Conservation (phyloP, 352 stramenopile genomes). For the Phytophthora parvispora region DNA sequence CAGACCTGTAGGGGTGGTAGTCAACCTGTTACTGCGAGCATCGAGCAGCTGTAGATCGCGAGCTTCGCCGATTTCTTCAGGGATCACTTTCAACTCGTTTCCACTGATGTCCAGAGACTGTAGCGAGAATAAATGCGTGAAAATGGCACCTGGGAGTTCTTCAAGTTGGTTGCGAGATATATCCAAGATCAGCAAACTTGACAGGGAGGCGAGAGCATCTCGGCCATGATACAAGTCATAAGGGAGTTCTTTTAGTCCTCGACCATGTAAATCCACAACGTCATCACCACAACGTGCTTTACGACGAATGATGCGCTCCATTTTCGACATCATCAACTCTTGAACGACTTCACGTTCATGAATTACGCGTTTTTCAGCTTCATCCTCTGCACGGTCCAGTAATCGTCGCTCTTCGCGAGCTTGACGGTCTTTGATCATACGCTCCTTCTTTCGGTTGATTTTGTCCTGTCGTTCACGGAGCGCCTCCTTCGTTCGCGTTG, state of each 20-base stretch:
- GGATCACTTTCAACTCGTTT: constrained; percentile 59
- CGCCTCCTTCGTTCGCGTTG: constrained; percentile 66
- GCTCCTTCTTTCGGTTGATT: constrained; percentile 64
- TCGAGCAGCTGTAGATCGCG: constrained; percentile 60
- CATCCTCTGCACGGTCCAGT: constrained; percentile 43
- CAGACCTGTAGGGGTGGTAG: constrained; percentile 31
- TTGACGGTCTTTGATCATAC: constrained; percentile 68
- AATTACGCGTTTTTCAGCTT: constrained; percentile 49
- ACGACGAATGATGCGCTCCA: constrained; percentile 56
- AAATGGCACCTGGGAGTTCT: constrained; percentile 53
- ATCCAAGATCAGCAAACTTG: constrained; percentile 75
- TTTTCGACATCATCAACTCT: constrained; percentile 65
- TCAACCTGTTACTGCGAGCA: constrained; percentile 60
- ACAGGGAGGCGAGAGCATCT: constrained; percentile 60
- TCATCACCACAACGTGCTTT: constrained; percentile 70
- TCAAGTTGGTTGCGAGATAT: constrained; percentile 64
- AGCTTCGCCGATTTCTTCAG: constrained; percentile 62
- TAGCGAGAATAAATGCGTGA: constrained; percentile 68
- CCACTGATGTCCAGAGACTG: constrained; percentile 65
- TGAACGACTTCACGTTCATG: constrained; percentile 63
- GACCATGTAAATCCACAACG: constrained; percentile 49
- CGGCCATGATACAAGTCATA: constrained; percentile 56
- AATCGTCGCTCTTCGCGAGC: constrained; percentile 64
- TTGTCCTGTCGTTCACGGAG: constrained; percentile 75
- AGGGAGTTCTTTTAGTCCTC: constrained; percentile 50